Percentiles rank a stretch among this genome's conserved stretches.
Conservation (phyloP, 768 basidiomycete genomes). For the Suillus bovinus region DNA sequence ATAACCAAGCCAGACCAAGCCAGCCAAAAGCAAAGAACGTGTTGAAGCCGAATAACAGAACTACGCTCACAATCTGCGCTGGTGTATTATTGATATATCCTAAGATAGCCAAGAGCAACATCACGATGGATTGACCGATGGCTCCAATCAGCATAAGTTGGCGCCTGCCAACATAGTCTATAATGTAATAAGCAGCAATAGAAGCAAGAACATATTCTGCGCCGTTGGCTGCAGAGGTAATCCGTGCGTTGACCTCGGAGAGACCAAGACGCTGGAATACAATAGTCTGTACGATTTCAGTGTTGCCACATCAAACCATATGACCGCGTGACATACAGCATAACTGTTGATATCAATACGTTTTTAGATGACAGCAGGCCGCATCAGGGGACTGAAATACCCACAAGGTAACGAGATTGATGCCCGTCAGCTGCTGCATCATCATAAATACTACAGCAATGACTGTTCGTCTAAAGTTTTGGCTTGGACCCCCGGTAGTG, state of each 20-base stretch:
- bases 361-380: background rate
- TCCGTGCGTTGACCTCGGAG: slow-evolving; percentile 22
- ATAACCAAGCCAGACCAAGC: slow-evolving; percentile 39
- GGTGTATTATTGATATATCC: slow-evolving; percentile 23
- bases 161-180: slow-evolving; percentile 50
- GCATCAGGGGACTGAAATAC: slow-evolving; percentile 3
- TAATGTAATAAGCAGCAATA: slow-evolving; percentile 47
- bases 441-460: slow-evolving; percentile 20
- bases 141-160: slow-evolving; percentile 48
- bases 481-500: slow-evolving; percentile 37
- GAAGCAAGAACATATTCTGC: slow-evolving; percentile 47
- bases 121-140: slow-evolving; percentile 32
- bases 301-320: background rate
- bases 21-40: slow-evolving; percentile 39
- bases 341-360: slow-evolving; percentile 11
- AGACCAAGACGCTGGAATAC: slow-evolving; percentile 25
- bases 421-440: slow-evolving; percentile 36
- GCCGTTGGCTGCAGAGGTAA: slow-evolving; percentile 36
- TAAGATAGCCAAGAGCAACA: slow-evolving; percentile 31
- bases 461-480: slow-evolving; percentile 38
- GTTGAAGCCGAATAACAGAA: slow-evolving; percentile 36
- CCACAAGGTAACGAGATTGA: slow-evolving; percentile 32
- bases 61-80: slow-evolving; percentile 25
- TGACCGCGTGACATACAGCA: slow-evolving; percentile 9
- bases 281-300: slow-evolving; percentile 12